Conservation (phyloP, 768 basidiomycete species). For the Hypsizygus marmoreus region DNA sequence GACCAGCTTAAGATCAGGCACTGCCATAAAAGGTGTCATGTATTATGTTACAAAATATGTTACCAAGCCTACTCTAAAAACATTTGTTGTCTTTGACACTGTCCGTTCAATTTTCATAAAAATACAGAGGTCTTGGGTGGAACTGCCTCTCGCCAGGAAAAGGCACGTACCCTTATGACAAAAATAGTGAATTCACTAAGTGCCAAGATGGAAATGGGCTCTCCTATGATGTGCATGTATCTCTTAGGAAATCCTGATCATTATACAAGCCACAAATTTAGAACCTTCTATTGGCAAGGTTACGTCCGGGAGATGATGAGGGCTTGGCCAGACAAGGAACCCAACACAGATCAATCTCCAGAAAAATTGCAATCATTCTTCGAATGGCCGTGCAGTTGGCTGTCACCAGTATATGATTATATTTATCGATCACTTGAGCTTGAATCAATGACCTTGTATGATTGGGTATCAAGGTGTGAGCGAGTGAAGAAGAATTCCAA, state of each 20-base stretch:
- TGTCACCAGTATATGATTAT: conserved; percentile 35
- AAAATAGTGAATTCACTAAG: conserved; percentile 37
- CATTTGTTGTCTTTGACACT: conserved; percentile 36
- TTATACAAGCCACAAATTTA: conserved; percentile 36
- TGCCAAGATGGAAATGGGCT: conserved; percentile 38
- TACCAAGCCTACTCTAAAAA: conserved; percentile 40
- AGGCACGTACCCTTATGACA: conserved; percentile 30
- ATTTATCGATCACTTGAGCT: conserved; percentile 23
- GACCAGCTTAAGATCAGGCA: conserved; percentile 44
- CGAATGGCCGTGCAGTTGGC: conserved; percentile 18
- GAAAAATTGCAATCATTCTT: conserved; percentile 24
- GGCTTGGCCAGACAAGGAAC: conserved; percentile 9
- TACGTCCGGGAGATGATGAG: conserved; percentile 26
- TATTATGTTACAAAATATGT: conserved; percentile 44
- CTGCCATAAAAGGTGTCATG: conserved; percentile 36
- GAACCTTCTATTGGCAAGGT: conserved; percentile 31
- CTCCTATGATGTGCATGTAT: conserved; percentile 35
- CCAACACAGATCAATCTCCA: conserved; percentile 3
- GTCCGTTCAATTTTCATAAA: conserved; percentile 24
- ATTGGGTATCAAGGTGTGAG: conserved; percentile 23
- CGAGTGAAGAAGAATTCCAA: conserved; percentile 3
- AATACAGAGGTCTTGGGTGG: conserved; percentile 15
- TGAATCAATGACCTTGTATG: conserved; percentile 24
- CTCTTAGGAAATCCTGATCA: conserved; percentile 38
- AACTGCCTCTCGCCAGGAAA: conserved; percentile 9